Evolutionary conservation across 371 early-diverging fungal species (phyloP).

Genomic region (Haplosporangium sp.): DNA sequence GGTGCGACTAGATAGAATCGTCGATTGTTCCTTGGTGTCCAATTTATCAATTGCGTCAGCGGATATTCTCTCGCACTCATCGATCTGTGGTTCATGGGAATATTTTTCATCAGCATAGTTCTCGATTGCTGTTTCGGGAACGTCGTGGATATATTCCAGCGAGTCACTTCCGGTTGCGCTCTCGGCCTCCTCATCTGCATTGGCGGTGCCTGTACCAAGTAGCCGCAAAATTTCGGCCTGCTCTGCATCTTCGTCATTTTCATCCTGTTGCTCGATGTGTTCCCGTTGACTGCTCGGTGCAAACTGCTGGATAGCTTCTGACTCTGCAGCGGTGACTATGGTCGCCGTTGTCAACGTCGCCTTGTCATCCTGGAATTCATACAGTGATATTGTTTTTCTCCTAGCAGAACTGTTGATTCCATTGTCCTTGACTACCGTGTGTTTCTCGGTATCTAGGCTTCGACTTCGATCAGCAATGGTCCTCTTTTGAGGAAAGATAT

Average conservation of each 20-base stretch:
- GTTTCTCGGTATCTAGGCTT: neutral
- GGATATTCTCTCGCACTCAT: no score
- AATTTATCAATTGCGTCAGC: no score
- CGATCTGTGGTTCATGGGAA: neutral
- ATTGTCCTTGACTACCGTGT: neutral
- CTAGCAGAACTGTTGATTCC: neutral
- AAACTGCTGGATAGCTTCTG: neutral
- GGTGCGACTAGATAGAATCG: neutral
- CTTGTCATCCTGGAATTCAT: slow-evolving; percentile 6
- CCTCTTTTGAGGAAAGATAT: slow-evolving; percentile 27
- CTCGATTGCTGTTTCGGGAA: no score
- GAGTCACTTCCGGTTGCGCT: no score
- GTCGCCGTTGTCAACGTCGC: neutral
- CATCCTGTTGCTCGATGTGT: slow-evolving; percentile 1
- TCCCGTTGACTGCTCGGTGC: no score
- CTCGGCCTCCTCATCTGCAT: slow-evolving; percentile 1
- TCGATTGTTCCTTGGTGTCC: no score
- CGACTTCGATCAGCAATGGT: slow-evolving; percentile 6
- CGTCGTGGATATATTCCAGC: no score
- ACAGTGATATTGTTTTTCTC: slow-evolving; percentile 20
- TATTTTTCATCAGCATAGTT: no score
- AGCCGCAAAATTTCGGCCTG: slow-evolving; percentile 29
- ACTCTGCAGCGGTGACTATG: neutral
- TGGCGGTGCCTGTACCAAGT: slow-evolving; percentile 14
- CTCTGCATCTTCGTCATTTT: slow-evolving; percentile 13